Base-by-base conservation (phyloP, 2,329 filamentous ascomycete species). In the Lecanicillium sp. region DNA sequence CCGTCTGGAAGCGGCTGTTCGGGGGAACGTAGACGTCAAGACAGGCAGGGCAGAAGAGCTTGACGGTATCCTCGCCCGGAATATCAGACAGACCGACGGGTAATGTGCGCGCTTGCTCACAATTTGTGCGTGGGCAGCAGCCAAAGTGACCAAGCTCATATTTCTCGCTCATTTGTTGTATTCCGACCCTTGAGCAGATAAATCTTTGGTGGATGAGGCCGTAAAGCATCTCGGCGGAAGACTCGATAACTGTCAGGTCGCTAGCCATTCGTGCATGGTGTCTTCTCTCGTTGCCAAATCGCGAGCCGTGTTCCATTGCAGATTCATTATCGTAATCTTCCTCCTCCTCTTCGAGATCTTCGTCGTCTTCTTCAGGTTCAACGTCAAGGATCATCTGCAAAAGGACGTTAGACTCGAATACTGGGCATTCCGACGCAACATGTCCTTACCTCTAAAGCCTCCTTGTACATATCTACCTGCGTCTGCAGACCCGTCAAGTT, bases 131-230 rank as follows among this genome's bases (percentile, higher is more conserved):
- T n/a, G 93, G 93, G 66, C 93, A 98, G 57, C 86, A 84, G 45
- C 93, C 93, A 63, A 98, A 98, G 71, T 98, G 91, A 52, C 90
- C 87, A 41, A 95, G 78, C 67, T 97, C 91, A 73, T 97, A 98
- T 68, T 98, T 98, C 68, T 98, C 93, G 54, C 90, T 89, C 93
- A 98, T 98, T 66, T 96, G 90, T 69, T 97, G 91, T 60, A 98
- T 97, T 44, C 93, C 93, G 2, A 88, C 89, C 51, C 93, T 81
- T 20, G 90, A 96, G 61, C 90, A 97, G 70, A 98, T 97, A 69
- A 96, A 98, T 49, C 93, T 86, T 67, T 97, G 93, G 70, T 98
- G 93, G 67, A 98, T 98, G 51, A 98, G 79, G 33, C 93, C 93
- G 70, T 98, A 98, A 20, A 98, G 83, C 72, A 97, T 84, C 72